These are phyloP conservation scores for Xylaria multiplex DNA, from an alignment of 2,329 filamentous ascomycete genomes.

Conservation along the genomic window DNA sequence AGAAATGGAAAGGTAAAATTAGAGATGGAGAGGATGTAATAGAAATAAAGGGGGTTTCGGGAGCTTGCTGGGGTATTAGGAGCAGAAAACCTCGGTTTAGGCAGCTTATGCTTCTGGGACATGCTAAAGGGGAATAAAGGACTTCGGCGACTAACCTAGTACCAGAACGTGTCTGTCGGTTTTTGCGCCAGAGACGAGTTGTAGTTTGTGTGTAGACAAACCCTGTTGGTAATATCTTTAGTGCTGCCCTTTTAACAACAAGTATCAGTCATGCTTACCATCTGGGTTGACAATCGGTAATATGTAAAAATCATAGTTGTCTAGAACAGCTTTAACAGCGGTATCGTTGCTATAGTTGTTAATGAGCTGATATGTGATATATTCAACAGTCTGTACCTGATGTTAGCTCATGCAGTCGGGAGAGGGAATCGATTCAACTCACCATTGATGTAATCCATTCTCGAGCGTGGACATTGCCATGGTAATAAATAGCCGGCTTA, in stretches of 20 bases:
- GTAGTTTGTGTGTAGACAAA: conserved; percentile 63
- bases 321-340: conserved; percentile 57
- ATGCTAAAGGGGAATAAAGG: too few relatives aligned
- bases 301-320: conserved; percentile 69
- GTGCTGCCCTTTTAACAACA: not conserved
- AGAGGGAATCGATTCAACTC: not conserved
- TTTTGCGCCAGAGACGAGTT: conserved; percentile 64
- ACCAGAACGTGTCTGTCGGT: conserved; percentile 55
- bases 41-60: too few relatives aligned
- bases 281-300: conserved; percentile 65
- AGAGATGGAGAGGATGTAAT: too few relatives aligned
- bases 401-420: conserved; percentile 22
- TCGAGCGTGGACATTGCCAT: conserved; percentile 55
- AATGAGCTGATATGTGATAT: conserved; percentile 60
- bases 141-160: conserved; percentile 31
- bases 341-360: conserved; percentile 55
- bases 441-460: conserved; percentile 49
- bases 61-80: too few relatives aligned
- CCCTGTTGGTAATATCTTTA: conserved; percentile 48
- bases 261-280: conserved; percentile 47
- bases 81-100: too few relatives aligned
- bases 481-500: conserved; percentile 60
- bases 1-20: too few relatives aligned
- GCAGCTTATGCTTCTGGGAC: too few relatives aligned
- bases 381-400: conserved; percentile 54